Evolutionary conservation across 768 basidiomycete genomes (phyloP).

Genomic region (Panus rudis): DNA sequence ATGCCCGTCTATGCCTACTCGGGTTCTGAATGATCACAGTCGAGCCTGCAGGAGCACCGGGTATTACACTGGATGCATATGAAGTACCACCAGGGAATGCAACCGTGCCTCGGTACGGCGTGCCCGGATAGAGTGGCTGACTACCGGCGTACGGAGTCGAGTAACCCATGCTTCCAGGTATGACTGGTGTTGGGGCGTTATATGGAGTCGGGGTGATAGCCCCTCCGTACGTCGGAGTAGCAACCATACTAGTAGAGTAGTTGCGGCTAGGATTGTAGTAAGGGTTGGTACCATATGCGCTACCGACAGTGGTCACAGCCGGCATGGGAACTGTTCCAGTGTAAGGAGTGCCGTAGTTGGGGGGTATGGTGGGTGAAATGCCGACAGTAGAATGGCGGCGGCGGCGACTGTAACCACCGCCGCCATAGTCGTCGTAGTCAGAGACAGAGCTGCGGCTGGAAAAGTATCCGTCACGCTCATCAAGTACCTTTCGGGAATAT

Average conservation of each 20-base stretch:
- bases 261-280: constrained; percentile 1
- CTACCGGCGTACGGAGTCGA: too few relatives aligned
- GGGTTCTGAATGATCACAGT: too few relatives aligned
- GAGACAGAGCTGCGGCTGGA: constrained; percentile 6
- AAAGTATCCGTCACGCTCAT: constrained; percentile 1
- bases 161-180: not conserved
- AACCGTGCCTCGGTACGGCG: not conserved
- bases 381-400: constrained; percentile 6
- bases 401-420: constrained; percentile 1
- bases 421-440: constrained; percentile 5
- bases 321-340: not conserved
- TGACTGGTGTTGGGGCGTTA: not conserved
- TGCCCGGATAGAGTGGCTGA: too few relatives aligned
- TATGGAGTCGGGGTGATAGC: not conserved
- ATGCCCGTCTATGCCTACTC: too few relatives aligned
- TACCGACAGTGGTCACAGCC: not conserved
- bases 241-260: too few relatives aligned
- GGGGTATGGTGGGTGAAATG: constrained; percentile 3
- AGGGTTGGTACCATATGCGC: not conserved
- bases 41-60: too few relatives aligned
- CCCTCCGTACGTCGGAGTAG: too few relatives aligned
- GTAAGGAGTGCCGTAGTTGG: constrained; percentile 1
- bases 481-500: constrained; percentile 1
- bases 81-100: not conserved
- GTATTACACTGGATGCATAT: too few relatives aligned